Evolutionary conservation across 2,329 filamentous ascomycete genomes (phyloP).

Genomic region (Sarocladiaceae sp.): DNA sequence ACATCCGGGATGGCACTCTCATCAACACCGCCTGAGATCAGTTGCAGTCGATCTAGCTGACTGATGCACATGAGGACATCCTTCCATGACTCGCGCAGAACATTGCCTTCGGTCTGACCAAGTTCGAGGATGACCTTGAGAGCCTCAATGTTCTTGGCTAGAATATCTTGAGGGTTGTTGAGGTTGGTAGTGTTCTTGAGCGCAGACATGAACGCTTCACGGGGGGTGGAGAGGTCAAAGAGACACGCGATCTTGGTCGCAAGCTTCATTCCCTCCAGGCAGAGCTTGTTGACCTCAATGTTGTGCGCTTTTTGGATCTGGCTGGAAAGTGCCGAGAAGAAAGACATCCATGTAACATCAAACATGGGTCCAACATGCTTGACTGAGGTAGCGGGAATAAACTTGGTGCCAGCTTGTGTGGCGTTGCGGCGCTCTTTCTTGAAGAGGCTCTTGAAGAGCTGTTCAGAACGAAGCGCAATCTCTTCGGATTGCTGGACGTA

Average conservation of each 20-base stretch:
- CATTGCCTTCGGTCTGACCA: conserved; percentile 87
- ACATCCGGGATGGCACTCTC: conserved; percentile 91
- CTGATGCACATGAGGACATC: conserved; percentile 94
- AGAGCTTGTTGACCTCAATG: conserved; percentile 84
- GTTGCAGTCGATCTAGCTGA: conserved; percentile 89
- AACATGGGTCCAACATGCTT: conserved; percentile 98
- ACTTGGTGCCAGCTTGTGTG: conserved; percentile 64
- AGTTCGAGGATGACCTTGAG: conserved; percentile 88
- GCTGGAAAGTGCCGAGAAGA: conserved; percentile 89
- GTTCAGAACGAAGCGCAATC: conserved; percentile 69
- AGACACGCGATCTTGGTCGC: conserved; percentile 90
- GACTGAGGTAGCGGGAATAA: conserved; percentile 89
- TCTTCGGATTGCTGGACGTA: conserved; percentile 95
- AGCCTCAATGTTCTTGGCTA: conserved; percentile 93
- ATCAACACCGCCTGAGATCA: conserved; percentile 92
- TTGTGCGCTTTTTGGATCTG: conserved; percentile 93
- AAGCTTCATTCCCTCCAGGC: conserved; percentile 92
- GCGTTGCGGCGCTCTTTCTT: conserved; percentile 82
- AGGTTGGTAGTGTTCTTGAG: conserved; percentile 92
- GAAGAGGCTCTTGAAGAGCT: conserved; percentile 90
- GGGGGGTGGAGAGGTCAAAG: conserved; percentile 88
- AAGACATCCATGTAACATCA: conserved; percentile 98
- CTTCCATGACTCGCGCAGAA: conserved; percentile 87
- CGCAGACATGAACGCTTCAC: conserved; percentile 91
- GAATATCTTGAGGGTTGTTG: conserved; percentile 92